Conservation (phyloP, 75 land plant species). For the Pinus tabuliformis region DNA sequence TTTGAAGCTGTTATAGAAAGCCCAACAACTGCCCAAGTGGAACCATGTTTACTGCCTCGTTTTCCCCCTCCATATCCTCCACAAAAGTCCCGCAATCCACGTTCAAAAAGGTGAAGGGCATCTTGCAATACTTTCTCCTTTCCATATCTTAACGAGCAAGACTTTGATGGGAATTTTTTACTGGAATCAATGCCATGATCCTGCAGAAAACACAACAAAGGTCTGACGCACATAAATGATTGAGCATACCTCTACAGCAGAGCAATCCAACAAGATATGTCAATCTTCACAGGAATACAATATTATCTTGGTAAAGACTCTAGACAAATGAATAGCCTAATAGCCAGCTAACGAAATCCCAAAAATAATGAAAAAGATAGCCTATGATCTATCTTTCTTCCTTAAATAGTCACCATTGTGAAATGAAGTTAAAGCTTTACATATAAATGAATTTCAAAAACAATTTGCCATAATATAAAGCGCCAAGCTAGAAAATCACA, state of each 20-base stretch:
- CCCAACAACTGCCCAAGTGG: conserved; percentile 67
- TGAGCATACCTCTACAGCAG: not conserved
- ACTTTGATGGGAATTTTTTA: conserved; percentile 91
- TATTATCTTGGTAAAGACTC: not conserved
- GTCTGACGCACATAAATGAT: not conserved
- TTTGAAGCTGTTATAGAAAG: conserved; percentile 83
- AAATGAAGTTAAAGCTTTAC: not conserved
- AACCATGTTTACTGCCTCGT: conserved; percentile 22
- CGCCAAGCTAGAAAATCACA: not conserved
- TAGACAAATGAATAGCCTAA: not conserved
- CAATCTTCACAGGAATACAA: not conserved
- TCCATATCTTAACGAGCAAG: conserved; percentile 88
- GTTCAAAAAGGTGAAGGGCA: conserved; percentile 73
- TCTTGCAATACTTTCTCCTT: conserved; percentile 80
- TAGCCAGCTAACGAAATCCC: not conserved
- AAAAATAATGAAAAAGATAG: not conserved
- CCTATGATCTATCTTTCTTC: too few relatives aligned
- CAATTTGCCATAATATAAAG: not conserved
- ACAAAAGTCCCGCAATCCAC: conserved; percentile 71
- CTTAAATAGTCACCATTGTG: not conserved
- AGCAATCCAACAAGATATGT: not conserved
- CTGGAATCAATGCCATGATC: conserved; percentile 41
- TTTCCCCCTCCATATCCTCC: conserved; percentile 23
- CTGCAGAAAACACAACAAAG: conserved; percentile 22
- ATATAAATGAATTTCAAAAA: not conserved